Base-by-base conservation (phyloP, 768 basidiomycete genomes). In the Tricholoma terreum region DNA sequence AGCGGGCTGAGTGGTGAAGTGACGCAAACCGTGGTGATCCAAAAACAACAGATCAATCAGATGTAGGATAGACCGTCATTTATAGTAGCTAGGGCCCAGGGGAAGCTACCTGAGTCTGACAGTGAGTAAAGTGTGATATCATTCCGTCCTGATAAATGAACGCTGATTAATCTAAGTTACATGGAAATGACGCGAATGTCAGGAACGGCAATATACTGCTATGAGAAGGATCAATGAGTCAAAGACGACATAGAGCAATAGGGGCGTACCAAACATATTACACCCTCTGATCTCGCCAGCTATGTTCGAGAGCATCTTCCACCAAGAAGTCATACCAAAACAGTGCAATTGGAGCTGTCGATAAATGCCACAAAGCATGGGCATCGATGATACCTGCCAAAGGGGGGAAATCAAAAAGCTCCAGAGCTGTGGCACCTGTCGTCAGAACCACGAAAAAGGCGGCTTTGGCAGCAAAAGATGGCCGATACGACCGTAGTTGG, bases 381-480 rank as follows among this genome's bases (percentile, higher is more conserved):
- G 95, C 94, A 67, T 98, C 96, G 17, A 98, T 76, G 6, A 85
- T 69, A 33, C 94, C 71, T n/a, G 67, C 66, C 71, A 86, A 78
- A 0, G 94, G 91, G 0, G 94, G 84, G 65, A 98, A 98, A 68
- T 99, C 96, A 60, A 96, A 85, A 3, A 99, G 68, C 66, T 99
- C 96, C 31, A 99, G 78, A 1, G 78, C 75, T 2, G 87, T 92
- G 12, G 92, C 89, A 2, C 79, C 77, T 0, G 85, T 91, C 1
- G 90, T 92, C 14, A 91, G 69, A 10, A 80, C 63, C 3, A 92
- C 87, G 57, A 93, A 84, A 0, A 83, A 31, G 0, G 77, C 84
- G 1, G 84, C 80, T 64, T 82, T 83, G 54, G 67, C 70, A 7
- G 76, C 79, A 62, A 84, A 84, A 4, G 65, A 50, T 4, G 87